phyloP scores from a whole-genome alignment of 192 early-diverging fungal genomes.

The Coemansia reversa region DNA sequence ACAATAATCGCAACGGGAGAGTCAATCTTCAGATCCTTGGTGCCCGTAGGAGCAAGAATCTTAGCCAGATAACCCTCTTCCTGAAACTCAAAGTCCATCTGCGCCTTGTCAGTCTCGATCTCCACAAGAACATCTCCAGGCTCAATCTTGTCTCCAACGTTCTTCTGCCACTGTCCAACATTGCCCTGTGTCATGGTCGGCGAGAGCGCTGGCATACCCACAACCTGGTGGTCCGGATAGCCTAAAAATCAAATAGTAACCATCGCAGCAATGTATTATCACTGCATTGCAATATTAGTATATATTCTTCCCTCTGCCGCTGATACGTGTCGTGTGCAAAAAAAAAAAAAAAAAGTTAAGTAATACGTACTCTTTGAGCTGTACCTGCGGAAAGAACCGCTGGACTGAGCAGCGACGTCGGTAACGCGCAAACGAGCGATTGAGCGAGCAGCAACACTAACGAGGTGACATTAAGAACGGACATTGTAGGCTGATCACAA shows the following conservation, averaged over 20 bases:
- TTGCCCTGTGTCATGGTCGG: constrained; percentile 98
- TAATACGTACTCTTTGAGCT: constrained; percentile 38
- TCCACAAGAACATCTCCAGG: constrained; percentile 93
- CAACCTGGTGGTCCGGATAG: constrained; percentile 71
- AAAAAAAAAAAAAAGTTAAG: constrained; percentile 8
- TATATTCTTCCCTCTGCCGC: too few species aligned
- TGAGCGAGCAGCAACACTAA: constrained; percentile 25
- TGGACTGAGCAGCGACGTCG: constrained; percentile 14
- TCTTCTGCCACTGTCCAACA: constrained; percentile 90
- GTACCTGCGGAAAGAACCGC: constrained; percentile 33
- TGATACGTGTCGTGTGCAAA: too few species aligned
- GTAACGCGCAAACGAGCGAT: constrained; percentile 16
- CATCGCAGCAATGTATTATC: too few species aligned
- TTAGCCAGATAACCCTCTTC: constrained; percentile 95
- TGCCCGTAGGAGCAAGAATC: constrained; percentile 79
- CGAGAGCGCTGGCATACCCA: constrained; percentile 92
- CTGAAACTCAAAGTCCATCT: constrained; percentile 98
- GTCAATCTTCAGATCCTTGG: constrained; percentile 86
- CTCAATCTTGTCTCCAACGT: constrained; percentile 82
- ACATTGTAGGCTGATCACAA: too few species aligned
- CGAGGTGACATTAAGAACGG: neutral
- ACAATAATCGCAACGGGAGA: constrained; percentile 90
- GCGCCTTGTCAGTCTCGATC: constrained; percentile 98
- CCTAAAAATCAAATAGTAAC: constrained; percentile 6
- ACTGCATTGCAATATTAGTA: too few species aligned